phyloP scores from a whole-genome alignment of 768 basidiomycete species.

The Russula sp. region DNA sequence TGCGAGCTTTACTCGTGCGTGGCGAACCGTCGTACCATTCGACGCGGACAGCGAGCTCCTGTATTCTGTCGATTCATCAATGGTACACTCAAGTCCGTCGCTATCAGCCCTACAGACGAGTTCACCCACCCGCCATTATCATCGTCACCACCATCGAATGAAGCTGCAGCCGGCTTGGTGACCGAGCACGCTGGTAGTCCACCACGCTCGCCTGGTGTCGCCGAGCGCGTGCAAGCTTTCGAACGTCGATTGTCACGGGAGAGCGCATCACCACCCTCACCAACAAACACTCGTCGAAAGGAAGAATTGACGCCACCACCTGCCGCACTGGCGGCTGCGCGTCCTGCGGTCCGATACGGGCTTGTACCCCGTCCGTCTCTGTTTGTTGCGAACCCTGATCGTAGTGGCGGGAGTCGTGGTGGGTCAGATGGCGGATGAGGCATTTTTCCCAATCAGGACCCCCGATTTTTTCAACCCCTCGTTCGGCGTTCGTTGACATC shows the following conservation, averaged over 20 bases:
- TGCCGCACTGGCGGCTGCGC: neutral
- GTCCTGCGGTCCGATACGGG: conserved; percentile 54
- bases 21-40: conserved; percentile 19
- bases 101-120: neutral
- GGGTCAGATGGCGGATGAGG: conserved; percentile 30
- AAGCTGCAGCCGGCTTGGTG: neutral
- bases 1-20: conserved; percentile 11
- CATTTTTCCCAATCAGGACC: neutral
- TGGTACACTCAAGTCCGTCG: neutral
- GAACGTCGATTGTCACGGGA: conserved; percentile 60
- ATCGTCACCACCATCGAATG: neutral
- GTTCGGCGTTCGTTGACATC: neutral
- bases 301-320: conserved; percentile 32
- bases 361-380: conserved; percentile 60
- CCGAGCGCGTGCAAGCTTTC: conserved; percentile 53
- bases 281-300: conserved; percentile 46
- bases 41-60: conserved; percentile 10
- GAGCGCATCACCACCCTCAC: conserved; percentile 37
- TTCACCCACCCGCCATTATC: neutral
- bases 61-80: neutral
- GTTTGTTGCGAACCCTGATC: conserved; percentile 72
- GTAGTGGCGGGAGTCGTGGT: conserved; percentile 19
- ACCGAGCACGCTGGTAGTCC: neutral
- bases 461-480: neutral
- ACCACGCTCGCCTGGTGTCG: conserved; percentile 37